phyloP scores from a whole-genome alignment of 345 rosid genomes.

The Murraya koenigii region DNA sequence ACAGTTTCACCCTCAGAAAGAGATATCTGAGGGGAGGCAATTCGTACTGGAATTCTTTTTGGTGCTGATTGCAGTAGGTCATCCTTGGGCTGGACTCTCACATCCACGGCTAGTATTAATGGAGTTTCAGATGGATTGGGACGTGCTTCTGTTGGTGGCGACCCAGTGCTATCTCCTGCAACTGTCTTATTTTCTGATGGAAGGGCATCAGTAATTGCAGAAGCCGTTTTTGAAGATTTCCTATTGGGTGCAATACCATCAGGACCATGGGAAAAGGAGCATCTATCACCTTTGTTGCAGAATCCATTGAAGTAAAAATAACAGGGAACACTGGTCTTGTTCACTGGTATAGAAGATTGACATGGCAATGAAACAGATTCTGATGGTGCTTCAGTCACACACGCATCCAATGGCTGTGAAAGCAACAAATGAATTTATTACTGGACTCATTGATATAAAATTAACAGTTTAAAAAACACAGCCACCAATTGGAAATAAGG shows the following conservation, averaged over 20 bases:
- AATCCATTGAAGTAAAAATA: slow-evolving; percentile 47
- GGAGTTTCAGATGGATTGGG: slow-evolving; percentile 14
- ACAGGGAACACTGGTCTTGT: slow-evolving; percentile 41
- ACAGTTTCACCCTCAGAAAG: slow-evolving; percentile 21
- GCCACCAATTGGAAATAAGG: not conserved
- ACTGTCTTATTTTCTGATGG: slow-evolving; percentile 18
- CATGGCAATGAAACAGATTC: slow-evolving; percentile 19
- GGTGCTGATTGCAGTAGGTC: slow-evolving; percentile 22
- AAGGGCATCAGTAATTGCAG: slow-evolving; percentile 15
- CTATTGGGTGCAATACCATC: slow-evolving; percentile 19
- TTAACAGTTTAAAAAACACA: not conserved
- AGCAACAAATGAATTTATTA: not conserved
- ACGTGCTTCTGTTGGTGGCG: slow-evolving; percentile 6
- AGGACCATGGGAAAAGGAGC: slow-evolving; percentile 49
- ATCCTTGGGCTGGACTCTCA: slow-evolving; percentile 11
- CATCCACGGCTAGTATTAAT: slow-evolving; percentile 15
- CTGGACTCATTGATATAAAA: not conserved
- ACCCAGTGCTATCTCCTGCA: slow-evolving; percentile 5
- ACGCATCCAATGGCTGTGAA: slow-evolving; percentile 53
- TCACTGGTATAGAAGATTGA: slow-evolving; percentile 22
- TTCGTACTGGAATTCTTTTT: slow-evolving; percentile 14
- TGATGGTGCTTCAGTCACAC: slow-evolving; percentile 22
- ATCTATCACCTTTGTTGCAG: slow-evolving; percentile 52
- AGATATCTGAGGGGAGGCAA: slow-evolving; percentile 18
- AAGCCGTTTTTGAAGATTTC: slow-evolving; percentile 19